Evolutionary conservation across 2,329 filamentous ascomycete genomes (phyloP).

Genomic region (Colletotrichum sublineola): DNA sequence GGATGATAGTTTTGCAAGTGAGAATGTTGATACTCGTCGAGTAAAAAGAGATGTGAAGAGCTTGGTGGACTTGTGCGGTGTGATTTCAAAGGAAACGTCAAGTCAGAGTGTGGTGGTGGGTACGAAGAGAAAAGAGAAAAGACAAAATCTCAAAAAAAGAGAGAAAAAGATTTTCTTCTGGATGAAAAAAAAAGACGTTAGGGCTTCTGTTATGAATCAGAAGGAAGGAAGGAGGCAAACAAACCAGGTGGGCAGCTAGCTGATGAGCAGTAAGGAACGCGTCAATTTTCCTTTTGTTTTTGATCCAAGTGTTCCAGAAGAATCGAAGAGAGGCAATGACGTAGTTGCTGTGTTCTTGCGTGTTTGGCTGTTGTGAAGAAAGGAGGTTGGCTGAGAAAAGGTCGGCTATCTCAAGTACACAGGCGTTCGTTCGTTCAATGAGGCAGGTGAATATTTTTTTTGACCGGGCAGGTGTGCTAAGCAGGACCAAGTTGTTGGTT

Average conservation of each 20-base stretch:
- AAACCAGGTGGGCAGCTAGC: conserved; percentile 20
- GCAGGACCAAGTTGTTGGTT: conserved; percentile 3
- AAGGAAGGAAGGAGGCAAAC: conserved; percentile 18
- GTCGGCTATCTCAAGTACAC: conserved; percentile 12
- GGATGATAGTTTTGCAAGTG: conserved; percentile 5
- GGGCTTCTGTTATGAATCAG: conserved; percentile 12
- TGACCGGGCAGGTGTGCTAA: conserved; percentile 3
- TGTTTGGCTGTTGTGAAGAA: background rate
- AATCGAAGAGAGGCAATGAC: conserved; percentile 14
- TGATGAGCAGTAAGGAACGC: conserved; percentile 26
- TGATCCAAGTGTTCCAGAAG: conserved; percentile 36
- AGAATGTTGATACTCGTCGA: conserved; percentile 10
- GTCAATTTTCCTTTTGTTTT: background rate
- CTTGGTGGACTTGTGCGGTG: background rate
- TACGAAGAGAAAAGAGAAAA: background rate
- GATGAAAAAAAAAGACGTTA: conserved; percentile 20
- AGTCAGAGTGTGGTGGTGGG: background rate
- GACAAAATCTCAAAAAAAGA: conserved; percentile 6
- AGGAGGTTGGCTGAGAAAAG: background rate
- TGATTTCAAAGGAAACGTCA: background rate
- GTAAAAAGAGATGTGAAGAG: background rate
- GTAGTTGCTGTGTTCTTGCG: conserved; percentile 1
- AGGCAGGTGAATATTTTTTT: conserved; percentile 2
- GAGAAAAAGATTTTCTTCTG: conserved; percentile 7
- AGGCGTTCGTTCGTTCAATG: background rate